phyloP scores from a whole-genome alignment of 148 eudicot species.

The Pouteria glomerata region DNA sequence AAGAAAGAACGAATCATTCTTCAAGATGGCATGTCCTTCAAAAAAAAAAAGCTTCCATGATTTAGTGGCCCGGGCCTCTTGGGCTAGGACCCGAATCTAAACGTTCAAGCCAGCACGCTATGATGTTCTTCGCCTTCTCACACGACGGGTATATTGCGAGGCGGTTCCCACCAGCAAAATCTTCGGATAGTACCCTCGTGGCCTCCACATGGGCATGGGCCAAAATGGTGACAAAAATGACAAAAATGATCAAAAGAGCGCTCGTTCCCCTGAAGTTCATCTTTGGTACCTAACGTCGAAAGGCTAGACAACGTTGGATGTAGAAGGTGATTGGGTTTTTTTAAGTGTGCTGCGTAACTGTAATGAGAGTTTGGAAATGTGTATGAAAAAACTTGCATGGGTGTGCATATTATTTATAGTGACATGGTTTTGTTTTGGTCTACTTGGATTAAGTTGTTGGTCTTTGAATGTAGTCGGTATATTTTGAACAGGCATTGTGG shows the following conservation, averaged over 20 bases:
- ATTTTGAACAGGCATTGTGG: too few relatives aligned
- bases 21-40: neutral
- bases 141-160: constrained; percentile 4
- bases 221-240: neutral
- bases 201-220: constrained; percentile 5
- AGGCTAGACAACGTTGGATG: neutral
- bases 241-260: constrained; percentile 3
- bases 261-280: constrained; percentile 5
- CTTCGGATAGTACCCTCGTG: constrained; percentile 5
- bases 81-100: neutral
- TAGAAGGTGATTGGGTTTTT: neutral
- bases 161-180: constrained; percentile 5
- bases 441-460: neutral
- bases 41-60: neutral
- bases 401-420: neutral
- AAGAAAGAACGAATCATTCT: too few relatives aligned
- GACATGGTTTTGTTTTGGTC: neutral
- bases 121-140: neutral
- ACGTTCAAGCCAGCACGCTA: neutral
- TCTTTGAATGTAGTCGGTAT: neutral
- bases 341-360: neutral
- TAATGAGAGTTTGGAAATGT: neutral
- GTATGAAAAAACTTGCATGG: neutral
- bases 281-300: neutral
- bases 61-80: neutral